Evolutionary conservation across 2,329 filamentous ascomycete species (phyloP), one percentile per base, ranked within the genome.

Genomic region (Fusarium heterosporum): DNA sequence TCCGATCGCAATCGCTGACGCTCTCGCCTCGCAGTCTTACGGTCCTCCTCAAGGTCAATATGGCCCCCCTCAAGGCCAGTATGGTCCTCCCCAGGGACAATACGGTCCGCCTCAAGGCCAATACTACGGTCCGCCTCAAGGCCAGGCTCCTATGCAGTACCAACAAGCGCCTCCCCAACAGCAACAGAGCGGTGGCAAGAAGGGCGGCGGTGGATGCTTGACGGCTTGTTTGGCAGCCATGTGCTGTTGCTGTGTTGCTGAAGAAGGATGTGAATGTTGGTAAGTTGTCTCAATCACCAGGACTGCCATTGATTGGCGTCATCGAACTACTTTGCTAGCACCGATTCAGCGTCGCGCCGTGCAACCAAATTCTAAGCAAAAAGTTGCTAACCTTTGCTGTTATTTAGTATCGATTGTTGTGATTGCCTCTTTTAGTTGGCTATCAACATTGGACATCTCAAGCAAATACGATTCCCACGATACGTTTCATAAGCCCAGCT

Each of bases 231-330:
- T 85, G 45, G 82, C 83, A 10, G 76, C 79, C 16, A 70, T 85
- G 53, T 85, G 82, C 76, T 84, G 81, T 74, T 85, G 83, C 74
- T 85, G 82, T 64, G 79, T 81, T 53, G 77, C 79, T 41, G 83
- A 85, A 55, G 83, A 84, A 66, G 79, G 77, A 29, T 85, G 83
- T 73, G 83, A 85, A 70, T 82, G 80, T 67, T 85, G 83, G 80
- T 79, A 77, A 47, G 70, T 68, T 11, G 32, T 46, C 36, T 25
- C 43, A 41, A 19, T 53, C 16, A 13, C 34, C 34, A 36, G 16
- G 34, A 36, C n/a, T 32, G 34, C 45, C 51, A 43, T 52, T 38
- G 50, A 43, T 52, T 38, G 50, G 43, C 42, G 42, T 49, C 30
- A 40, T 66, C 49, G 55, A 51, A 56, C 47, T 19, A 45, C 25